Evolutionary conservation across 140 eudicot genomes (phyloP), one percentile per base, ranked within the genome.

Genomic region (Senecio squalidus): DNA sequence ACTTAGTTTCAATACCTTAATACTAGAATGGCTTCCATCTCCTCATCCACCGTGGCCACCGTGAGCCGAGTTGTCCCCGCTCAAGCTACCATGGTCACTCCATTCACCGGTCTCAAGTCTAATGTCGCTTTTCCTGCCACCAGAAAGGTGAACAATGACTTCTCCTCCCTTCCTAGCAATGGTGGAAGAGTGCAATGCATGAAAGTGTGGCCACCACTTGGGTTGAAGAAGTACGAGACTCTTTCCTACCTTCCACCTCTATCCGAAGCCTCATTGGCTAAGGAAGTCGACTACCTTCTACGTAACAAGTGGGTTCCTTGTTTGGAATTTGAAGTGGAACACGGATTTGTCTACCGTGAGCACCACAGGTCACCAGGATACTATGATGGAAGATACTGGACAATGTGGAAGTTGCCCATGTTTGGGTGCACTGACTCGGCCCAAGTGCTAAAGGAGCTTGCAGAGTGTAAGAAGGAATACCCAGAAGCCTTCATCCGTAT

Each of bases 251-350:
- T 84, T 30, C 93, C 93, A 8, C 38, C 69, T 9, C 74, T 84
- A 9, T 4, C 75, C 9, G 14, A 20, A 0, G 74, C 22, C 8
- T 16, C 29, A 7, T 47, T 84, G 76, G 44, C 63, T 6, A 72
- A 64, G 71, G 81, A 88, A 75, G 67, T 84, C 8, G 84, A 88
- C 23, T 88, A 84, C 78, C 96, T 88, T 54, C 69, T 88, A 36
- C 72, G 75, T 40, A 31, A 2, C 31, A 74, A 72, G 45, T 78
- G 84, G 90, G 75, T 88, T 67, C 96, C 94, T 40, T 88, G 96
- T 80, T 58, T 88, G 34, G 97, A 89, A 51, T 89, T 89, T 60
- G 83, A 77, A 14, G 3, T 57, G 62, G 59, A 84, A 79, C 68
- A 74, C 10, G 85, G 80, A 3, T 81, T 73, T 38, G 86, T 78